These are phyloP conservation scores for Aureobasidium sp. DNA, from an alignment of 2,329 filamentous ascomycete species.

Conservation along the genomic window DNA sequence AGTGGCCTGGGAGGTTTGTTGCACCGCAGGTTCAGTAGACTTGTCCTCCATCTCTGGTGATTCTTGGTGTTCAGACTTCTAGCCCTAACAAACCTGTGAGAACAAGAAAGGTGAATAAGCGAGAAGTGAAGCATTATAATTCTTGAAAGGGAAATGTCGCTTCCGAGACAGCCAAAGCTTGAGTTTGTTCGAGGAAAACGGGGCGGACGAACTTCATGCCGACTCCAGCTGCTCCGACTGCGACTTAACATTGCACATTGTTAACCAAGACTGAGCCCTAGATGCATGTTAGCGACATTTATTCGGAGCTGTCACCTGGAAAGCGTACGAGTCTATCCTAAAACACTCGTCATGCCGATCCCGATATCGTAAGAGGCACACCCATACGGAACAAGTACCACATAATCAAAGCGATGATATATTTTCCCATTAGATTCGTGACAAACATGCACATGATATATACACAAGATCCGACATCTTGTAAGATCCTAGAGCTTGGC, in stretches of 20 bases:
- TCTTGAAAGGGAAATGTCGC: neutral
- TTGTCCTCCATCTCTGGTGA: neutral
- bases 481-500: slow-evolving; percentile 21
- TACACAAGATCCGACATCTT: neutral
- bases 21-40: neutral
- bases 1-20: neutral
- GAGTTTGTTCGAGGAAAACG: neutral
- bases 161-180: neutral
- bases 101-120: neutral
- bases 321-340: too few relatives aligned
- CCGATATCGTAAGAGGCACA: too few relatives aligned
- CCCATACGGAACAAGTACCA: too few relatives aligned
- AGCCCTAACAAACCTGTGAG: neutral
- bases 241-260: neutral
- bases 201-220: neutral
- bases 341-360: too few relatives aligned
- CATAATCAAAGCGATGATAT: neutral
- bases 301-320: too few relatives aligned
- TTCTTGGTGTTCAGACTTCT: neutral
- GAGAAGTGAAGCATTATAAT: too few relatives aligned
- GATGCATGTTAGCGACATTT: neutral
- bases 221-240: neutral
- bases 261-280: neutral
- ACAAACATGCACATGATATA: neutral
- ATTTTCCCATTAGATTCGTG: neutral